Percentiles rank a stretch among this genome's conserved stretches.
Evolutionary conservation across 2,329 filamentous ascomycete genomes (phyloP).

Genomic region (Aspergillus aculeatinus): DNA sequence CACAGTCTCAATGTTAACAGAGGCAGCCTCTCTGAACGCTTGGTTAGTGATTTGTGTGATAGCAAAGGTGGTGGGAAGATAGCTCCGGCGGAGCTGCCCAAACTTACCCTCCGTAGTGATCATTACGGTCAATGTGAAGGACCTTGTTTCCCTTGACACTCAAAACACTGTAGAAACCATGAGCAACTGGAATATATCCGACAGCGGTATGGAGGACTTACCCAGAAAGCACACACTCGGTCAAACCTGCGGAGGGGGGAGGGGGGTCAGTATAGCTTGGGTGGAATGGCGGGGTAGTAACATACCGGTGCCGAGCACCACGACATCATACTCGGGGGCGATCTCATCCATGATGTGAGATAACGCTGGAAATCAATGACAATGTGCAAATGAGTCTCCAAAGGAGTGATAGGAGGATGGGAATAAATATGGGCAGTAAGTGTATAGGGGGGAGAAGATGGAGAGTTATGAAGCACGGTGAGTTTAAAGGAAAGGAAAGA

Average conservation of each 20-base stretch:
- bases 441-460: slow-evolving; percentile 18
- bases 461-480: slow-evolving; percentile 19
- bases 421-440: neutral
- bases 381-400: slow-evolving; percentile 11
- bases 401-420: slow-evolving; percentile 15
- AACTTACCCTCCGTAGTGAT: slow-evolving; percentile 93
- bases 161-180: slow-evolving; percentile 64
- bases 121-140: slow-evolving; percentile 96
- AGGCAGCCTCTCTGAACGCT: slow-evolving; percentile 76
- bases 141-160: slow-evolving; percentile 99
- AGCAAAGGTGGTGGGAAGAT: neutral
- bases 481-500: slow-evolving; percentile 1
- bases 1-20: slow-evolving; percentile 93
- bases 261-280: slow-evolving; percentile 30
- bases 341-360: slow-evolving; percentile 85
- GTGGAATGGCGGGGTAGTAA: slow-evolving; percentile 38
- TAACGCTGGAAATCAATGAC: slow-evolving; percentile 11
- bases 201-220: slow-evolving; percentile 47
- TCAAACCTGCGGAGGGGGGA: slow-evolving; percentile 66
- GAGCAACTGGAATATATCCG: slow-evolving; percentile 15
- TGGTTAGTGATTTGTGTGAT: slow-evolving; percentile 24
- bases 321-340: slow-evolving; percentile 95
- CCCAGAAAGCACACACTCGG: slow-evolving; percentile 98
- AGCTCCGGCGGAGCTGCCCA: slow-evolving; percentile 18
- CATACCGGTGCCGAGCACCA: slow-evolving; percentile 94